These are phyloP conservation scores for Syzygium aromaticum DNA, from an alignment of 345 rosid species.

Conservation along the genomic window DNA sequence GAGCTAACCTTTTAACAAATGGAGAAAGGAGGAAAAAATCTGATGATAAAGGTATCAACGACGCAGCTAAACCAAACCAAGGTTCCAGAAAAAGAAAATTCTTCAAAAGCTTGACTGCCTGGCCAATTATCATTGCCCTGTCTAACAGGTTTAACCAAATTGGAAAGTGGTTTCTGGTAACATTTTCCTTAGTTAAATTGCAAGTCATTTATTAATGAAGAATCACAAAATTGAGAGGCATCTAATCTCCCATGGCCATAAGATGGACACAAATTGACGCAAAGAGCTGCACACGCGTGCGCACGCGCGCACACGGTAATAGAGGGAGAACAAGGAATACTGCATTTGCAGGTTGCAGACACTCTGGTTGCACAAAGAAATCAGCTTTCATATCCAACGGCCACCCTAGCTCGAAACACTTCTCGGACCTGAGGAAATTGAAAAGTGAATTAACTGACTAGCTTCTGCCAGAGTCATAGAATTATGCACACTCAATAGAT, in stretches of 20 bases:
- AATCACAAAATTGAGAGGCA: neutral
- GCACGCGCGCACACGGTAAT: neutral
- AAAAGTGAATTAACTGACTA: neutral
- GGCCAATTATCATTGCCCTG: neutral
- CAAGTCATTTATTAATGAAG: neutral
- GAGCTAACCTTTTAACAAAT: neutral
- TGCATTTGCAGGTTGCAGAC: constrained; percentile 18
- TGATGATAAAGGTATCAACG: neutral
- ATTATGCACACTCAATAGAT: constrained; percentile 1
- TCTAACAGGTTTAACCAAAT: neutral
- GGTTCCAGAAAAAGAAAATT: neutral
- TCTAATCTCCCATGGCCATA: neutral
- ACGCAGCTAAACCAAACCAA: neutral
- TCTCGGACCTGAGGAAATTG: constrained; percentile 48
- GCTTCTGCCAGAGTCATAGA: neutral
- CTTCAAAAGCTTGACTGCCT: neutral
- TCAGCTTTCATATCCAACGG: constrained; percentile 57
- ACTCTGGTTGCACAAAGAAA: constrained; percentile 62
- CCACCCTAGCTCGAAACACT: constrained; percentile 65
- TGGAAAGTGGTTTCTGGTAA: neutral
- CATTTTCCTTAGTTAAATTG: neutral
- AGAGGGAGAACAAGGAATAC: constrained; percentile 18
- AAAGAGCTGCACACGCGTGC: neutral
- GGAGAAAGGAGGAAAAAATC: neutral
- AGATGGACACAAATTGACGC: neutral